A percentile compares a stretch with the other conserved stretches of the same genome.
Conservation (phyloP, 169 alveolate genomes). For the Perkinsus chesapeaki region DNA sequence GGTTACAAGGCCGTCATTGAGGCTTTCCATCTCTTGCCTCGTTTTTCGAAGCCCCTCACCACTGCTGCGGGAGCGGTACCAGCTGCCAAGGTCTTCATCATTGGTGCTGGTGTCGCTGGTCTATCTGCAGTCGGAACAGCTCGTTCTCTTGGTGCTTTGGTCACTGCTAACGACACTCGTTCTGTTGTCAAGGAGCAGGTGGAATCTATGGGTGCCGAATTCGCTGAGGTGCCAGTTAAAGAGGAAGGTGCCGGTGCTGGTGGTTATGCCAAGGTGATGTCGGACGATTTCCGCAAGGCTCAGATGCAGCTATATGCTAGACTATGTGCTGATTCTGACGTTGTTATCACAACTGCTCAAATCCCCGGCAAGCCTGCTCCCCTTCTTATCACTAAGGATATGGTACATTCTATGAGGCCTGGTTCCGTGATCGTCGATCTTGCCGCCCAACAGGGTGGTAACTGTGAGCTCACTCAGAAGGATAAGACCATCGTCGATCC, state of each 20-base stretch:
- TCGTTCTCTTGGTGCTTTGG: constrained; percentile 76
- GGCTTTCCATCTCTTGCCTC: constrained; percentile 77
- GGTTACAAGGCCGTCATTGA: constrained; percentile 90
- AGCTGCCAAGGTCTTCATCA: constrained; percentile 83
- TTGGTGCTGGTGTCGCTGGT: constrained; percentile 96
- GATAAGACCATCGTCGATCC: constrained; percentile 42
- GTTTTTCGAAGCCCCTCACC: constrained; percentile 71
- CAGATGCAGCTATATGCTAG: constrained; percentile 60
- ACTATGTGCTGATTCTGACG: constrained; percentile 66
- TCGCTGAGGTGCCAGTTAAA: constrained; percentile 55
- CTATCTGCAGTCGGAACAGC: constrained; percentile 88
- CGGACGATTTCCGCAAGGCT: constrained; percentile 55
- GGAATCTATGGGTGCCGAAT: constrained; percentile 67
- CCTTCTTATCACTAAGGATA: constrained; percentile 58
- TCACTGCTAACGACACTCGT: constrained; percentile 75
- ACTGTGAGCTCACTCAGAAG: constrained; percentile 47
- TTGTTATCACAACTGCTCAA: constrained; percentile 75
- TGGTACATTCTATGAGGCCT: constrained; percentile 62
- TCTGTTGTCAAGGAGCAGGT: constrained; percentile 75
- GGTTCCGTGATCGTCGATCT: constrained; percentile 79
- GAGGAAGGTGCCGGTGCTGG: constrained; percentile 57
- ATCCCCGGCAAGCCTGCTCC: constrained; percentile 83
- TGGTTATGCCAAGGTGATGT: constrained; percentile 78
- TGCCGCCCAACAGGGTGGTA: constrained; percentile 79
- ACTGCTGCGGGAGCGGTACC: constrained; percentile 87